Base-by-base conservation (phyloP, 768 basidiomycete genomes). In the Boletus reticuloceps region DNA sequence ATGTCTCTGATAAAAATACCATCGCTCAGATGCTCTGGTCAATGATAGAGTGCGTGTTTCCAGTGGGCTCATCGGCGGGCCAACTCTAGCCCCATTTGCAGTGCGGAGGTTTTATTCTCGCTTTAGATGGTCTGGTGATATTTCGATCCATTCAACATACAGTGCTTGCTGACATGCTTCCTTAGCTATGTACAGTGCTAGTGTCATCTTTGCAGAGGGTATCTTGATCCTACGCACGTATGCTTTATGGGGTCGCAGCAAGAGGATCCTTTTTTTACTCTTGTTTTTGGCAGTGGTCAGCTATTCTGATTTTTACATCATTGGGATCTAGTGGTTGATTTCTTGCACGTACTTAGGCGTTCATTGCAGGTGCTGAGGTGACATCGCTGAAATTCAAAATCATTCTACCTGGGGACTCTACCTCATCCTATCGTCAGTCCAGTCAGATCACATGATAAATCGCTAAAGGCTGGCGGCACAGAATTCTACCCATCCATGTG, bases 201-300 rank as follows among this genome's bases (percentile, higher is more conserved):
- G 64, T n/a, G 34, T 64, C 19, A 19, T 68, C 16, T 50, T 53
- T 14, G 44, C 62, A 0, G 59, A 60, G 51, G 62, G 45, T 7
- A 55, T 69, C 20, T 57, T 67, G 45, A 69, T 69, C 22, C 46
- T 69, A 2, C 67, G 66, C 32, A 69, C 67, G 19, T 69, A 64
- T 19, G 64, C 66, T 27, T 42, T 67, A 47, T 67, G 66, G 62
- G 56, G 55, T 50, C 61, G 59, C 27, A 66, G 42, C 32, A 54
- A 29, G 47, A 62, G 32, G 13, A 46, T 64, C 2, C 57, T 67
- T 2, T 4, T 46, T 13, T 42, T 66, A 22, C 55, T 69, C 20
- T 31, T 69, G 19, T 19, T 51, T 39, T 39, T 67, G 45, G 64
- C 58, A 3, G 67, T 3, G 32, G 65, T 60, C 8, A 54, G 63